These are phyloP conservation scores for Paraphoma sp. DNA, from an alignment of 2,329 filamentous ascomycete genomes.

Conservation along the genomic window DNA sequence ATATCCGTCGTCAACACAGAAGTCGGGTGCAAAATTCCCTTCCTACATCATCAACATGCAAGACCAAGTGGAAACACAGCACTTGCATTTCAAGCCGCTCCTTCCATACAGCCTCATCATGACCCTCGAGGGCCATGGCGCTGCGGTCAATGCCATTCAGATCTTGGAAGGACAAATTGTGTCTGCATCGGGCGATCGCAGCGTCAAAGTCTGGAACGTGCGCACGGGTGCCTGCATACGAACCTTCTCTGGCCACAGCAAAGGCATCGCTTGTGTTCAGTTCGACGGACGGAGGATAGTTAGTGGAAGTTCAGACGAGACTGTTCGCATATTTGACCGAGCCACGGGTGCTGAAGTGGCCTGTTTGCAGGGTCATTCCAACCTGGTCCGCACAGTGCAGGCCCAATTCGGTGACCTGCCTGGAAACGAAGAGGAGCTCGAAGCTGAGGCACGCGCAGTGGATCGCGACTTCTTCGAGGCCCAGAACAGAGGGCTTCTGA, in stretches of 20 bases:
- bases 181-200: constrained; percentile 91
- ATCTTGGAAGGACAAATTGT: constrained; percentile 86
- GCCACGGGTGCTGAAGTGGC: constrained; percentile 87
- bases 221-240: constrained; percentile 76
- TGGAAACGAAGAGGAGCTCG: constrained; percentile 77
- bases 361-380: constrained; percentile 79
- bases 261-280: constrained; percentile 97
- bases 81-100: constrained; percentile 60
- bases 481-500: constrained; percentile 53
- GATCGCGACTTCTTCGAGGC: constrained; percentile 75
- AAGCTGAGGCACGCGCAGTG: constrained; percentile 72
- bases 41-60: constrained; percentile 62
- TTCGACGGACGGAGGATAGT: constrained; percentile 94
- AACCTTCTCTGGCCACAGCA: constrained; percentile 85
- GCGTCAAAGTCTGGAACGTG: constrained; percentile 95
- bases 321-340: constrained; percentile 93
- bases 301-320: constrained; percentile 94
- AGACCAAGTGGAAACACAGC: constrained; percentile 41
- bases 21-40: constrained; percentile 55
- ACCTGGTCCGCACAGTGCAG: constrained; percentile 91
- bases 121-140: constrained; percentile 80
- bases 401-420: constrained; percentile 91
- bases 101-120: constrained; percentile 79
- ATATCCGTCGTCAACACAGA: constrained; percentile 49
- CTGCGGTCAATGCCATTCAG: constrained; percentile 96